Evolutionary conservation across 2,329 filamentous ascomycete species (phyloP).

Genomic region (Pseudogymnoascus sp.): DNA sequence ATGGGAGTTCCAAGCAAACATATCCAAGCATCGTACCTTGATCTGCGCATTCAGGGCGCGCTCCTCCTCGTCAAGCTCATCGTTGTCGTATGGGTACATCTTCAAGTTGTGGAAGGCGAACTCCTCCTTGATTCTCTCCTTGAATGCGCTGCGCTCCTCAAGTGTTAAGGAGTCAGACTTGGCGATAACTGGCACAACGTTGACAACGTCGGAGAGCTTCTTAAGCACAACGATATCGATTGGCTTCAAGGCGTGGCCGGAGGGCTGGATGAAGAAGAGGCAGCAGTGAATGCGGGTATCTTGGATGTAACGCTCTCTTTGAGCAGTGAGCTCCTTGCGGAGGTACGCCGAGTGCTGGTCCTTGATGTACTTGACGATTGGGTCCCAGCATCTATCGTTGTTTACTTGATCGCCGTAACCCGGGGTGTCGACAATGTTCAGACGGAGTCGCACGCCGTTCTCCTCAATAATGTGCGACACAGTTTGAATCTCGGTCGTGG

Average conservation of each 20-base stretch:
- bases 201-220: constrained; percentile 99
- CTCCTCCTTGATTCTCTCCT: constrained; percentile 99
- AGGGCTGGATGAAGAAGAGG: constrained; percentile 98
- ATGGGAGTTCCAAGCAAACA: constrained; percentile 11
- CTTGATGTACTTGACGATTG: constrained; percentile 99
- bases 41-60: constrained; percentile 88
- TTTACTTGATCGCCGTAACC: constrained; percentile 98
- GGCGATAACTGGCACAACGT: constrained; percentile 96
- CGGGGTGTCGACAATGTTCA: constrained; percentile 98
- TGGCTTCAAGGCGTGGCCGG: constrained; percentile 94
- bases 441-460: constrained; percentile 91
- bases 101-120: constrained; percentile 99
- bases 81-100: constrained; percentile 99
- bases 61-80: constrained; percentile 97
- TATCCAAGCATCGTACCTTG: constrained; percentile 57
- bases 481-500: constrained; percentile 95
- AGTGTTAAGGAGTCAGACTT: constrained; percentile 95
- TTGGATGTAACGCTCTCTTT: constrained; percentile 98
- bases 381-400: constrained; percentile 99
- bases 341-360: constrained; percentile 99
- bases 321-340: constrained; percentile 97
- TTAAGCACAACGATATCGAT: constrained; percentile 99
- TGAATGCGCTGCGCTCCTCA: constrained; percentile 93
- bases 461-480: constrained; percentile 99
- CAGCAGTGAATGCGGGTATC: constrained; percentile 99